phyloP scores from a whole-genome alignment of 2,329 filamentous ascomycete species.

The Botrytis medusae region DNA sequence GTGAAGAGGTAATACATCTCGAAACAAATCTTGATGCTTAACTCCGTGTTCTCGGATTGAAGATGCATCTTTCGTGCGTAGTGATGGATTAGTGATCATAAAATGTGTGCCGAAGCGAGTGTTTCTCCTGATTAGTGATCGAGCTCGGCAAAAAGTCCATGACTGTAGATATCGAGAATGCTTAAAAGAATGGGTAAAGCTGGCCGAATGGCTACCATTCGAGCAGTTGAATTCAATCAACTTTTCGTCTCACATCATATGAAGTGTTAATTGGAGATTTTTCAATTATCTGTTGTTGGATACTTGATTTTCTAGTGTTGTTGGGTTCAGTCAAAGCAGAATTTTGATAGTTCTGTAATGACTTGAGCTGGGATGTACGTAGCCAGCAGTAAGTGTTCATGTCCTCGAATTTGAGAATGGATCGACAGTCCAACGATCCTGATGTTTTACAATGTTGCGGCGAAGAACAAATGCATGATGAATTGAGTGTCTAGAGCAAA shows the following conservation, averaged over 20 bases:
- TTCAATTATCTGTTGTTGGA: neutral
- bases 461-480: neutral
- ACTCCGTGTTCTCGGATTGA: neutral
- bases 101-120: neutral
- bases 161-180: neutral
- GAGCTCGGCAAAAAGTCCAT: neutral
- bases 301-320: neutral
- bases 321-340: neutral
- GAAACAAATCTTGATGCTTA: neutral
- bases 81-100: neutral
- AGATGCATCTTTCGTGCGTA: neutral
- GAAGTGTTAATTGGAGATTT: neutral
- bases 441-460: neutral
- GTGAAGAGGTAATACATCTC: neutral
- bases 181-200: neutral
- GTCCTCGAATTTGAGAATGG: neutral
- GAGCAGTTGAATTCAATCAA: neutral
- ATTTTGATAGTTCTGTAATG: neutral
- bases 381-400: neutral
- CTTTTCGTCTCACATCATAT: neutral
- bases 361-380: neutral
- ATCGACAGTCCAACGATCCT: neutral
- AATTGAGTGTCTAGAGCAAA: neutral
- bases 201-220: neutral
- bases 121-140: slow-evolving; percentile 4